Conservation (phyloP, 371 early-diverging fungal genomes). For the Syncephalastrum contaminatum region DNA sequence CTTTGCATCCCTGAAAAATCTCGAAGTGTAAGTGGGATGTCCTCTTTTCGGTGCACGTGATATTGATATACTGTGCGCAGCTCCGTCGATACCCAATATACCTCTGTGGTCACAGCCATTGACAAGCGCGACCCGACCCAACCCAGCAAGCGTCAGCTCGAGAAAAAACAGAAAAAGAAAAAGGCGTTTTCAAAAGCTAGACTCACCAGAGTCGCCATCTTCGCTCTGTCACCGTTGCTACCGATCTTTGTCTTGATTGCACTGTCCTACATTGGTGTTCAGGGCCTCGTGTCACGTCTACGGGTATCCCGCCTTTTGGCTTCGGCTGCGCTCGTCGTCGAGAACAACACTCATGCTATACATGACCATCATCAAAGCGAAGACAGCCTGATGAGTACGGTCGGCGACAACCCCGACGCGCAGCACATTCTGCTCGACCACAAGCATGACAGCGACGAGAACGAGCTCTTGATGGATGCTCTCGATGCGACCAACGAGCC, state of each 20-base stretch:
- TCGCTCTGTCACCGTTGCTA: constrained; percentile 6
- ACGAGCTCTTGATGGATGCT: constrained; percentile 14
- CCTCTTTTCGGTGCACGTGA: neutral
- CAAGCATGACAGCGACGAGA: constrained; percentile 8
- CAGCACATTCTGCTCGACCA: constrained; percentile 1
- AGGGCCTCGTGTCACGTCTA: constrained; percentile 29
- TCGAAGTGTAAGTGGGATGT: constrained; percentile 41
- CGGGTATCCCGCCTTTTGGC: constrained; percentile 22
- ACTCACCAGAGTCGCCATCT: neutral
- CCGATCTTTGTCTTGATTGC: constrained; percentile 19
- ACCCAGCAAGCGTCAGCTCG: neutral
- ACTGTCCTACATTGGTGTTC: constrained; percentile 18
- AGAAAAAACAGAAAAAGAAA: constrained; percentile 1
- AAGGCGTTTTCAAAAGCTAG: neutral
- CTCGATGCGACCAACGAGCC: constrained; percentile 17
- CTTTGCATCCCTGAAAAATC: constrained; percentile 37
- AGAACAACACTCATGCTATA: neutral
- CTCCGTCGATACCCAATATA: constrained; percentile 13
- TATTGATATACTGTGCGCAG: constrained; percentile 3
- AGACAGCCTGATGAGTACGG: neutral
- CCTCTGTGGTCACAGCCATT: constrained; percentile 12
- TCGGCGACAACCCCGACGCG: neutral
- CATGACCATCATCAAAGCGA: neutral
- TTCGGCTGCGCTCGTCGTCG: neutral
- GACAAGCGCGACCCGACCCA: neutral